These are phyloP conservation scores for Paecilomyces niveus DNA, from an alignment of 2,329 filamentous ascomycete genomes.

Conservation along the genomic window DNA sequence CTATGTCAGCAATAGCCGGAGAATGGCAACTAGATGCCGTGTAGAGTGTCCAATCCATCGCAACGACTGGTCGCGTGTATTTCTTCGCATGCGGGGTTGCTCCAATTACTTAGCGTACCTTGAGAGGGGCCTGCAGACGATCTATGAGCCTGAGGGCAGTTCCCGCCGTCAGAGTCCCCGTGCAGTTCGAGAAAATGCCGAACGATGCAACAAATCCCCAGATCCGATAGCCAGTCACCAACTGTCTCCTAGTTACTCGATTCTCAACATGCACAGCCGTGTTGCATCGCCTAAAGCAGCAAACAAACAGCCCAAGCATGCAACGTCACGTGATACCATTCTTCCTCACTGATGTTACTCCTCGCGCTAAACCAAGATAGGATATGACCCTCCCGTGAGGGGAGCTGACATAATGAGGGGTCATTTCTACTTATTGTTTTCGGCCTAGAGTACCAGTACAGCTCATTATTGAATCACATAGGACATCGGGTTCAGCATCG, in stretches of 20 bases:
- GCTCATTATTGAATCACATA: no score
- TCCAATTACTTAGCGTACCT: background rate
- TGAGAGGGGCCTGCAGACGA: no score
- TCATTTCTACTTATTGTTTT: background rate
- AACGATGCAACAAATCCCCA: background rate
- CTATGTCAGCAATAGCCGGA: background rate
- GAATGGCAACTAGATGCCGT: background rate
- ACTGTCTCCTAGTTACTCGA: background rate
- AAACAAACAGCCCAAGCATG: background rate
- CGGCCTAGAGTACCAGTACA: no score
- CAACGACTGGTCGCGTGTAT: background rate
- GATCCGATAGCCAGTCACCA: background rate
- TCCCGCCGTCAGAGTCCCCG: no score
- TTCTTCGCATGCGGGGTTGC: background rate
- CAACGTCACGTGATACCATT: background rate
- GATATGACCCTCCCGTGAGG: background rate
- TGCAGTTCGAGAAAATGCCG: no score
- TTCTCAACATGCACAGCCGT: background rate
- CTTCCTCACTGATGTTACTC: background rate
- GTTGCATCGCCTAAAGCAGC: background rate
- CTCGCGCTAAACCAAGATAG: slow-evolving; percentile 7
- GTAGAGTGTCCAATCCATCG: background rate
- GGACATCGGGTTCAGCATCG: no score
- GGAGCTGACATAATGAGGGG: slow-evolving; percentile 18
- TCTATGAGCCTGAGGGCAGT: no score